Evolutionary conservation across 2,329 filamentous ascomycete species (phyloP).

Genomic region (Venturia aucupariae): DNA sequence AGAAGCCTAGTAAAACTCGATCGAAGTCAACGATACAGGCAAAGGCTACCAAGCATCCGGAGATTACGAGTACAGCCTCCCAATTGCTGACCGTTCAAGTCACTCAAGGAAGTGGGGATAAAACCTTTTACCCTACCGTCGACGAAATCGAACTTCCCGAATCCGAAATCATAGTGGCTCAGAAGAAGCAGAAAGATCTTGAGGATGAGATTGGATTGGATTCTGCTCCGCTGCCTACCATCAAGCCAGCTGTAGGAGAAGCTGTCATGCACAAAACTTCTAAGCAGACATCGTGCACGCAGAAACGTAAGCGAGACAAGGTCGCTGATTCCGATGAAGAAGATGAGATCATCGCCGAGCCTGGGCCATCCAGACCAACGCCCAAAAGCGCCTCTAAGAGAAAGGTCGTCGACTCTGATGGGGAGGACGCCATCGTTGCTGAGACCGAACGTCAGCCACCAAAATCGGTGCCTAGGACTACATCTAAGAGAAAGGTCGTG

Average conservation of each 20-base stretch:
- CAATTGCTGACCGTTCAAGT: background rate
- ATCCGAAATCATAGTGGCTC: background rate
- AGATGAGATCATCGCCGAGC: background rate
- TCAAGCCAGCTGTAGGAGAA: background rate
- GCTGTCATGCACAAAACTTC: background rate
- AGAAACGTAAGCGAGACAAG: background rate
- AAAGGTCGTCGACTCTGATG: background rate
- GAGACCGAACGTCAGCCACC: background rate
- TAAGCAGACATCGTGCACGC: background rate
- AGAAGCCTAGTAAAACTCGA: background rate
- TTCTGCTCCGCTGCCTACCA: background rate
- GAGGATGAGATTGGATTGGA: background rate
- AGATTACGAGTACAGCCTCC: background rate
- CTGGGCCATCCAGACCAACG: background rate
- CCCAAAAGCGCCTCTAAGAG: background rate
- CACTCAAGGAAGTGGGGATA: conserved; percentile 2
- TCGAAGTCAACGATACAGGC: background rate
- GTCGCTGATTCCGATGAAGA: background rate
- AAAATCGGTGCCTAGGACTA: background rate
- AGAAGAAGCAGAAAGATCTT: background rate
- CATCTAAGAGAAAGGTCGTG: background rate
- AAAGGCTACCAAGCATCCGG: background rate
- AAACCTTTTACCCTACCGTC: background rate
- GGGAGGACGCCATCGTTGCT: background rate
- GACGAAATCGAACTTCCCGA: background rate